Evolutionary conservation across 2,329 filamentous ascomycete genomes (phyloP).

Genomic region (Colletotrichum noveboracense): DNA sequence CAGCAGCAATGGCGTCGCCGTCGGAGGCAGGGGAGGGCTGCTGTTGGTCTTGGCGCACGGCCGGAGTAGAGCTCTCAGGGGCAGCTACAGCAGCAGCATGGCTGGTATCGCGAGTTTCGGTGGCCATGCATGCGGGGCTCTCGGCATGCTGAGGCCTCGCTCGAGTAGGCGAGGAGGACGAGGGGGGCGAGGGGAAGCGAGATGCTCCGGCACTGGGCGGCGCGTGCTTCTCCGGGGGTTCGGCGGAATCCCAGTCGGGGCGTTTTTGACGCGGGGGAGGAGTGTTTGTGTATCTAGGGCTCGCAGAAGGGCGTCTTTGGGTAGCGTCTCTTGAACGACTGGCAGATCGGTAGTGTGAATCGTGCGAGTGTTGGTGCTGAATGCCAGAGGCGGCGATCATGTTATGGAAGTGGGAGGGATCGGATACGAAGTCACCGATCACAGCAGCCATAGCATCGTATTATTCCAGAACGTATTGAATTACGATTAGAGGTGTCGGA

Average conservation of each 20-base stretch:
- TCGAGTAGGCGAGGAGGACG: slow-evolving; percentile 54
- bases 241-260: slow-evolving; percentile 11
- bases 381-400: slow-evolving; percentile 64
- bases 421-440: slow-evolving; percentile 75
- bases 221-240: slow-evolving; percentile 21
- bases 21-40: slow-evolving; percentile 42
- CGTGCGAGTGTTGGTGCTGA: slow-evolving; percentile 51
- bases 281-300: slow-evolving; percentile 28
- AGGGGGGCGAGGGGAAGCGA: slow-evolving; percentile 59
- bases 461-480: slow-evolving; percentile 21
- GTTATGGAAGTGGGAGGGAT: slow-evolving; percentile 73
- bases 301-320: slow-evolving; percentile 33
- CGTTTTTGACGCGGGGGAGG: slow-evolving; percentile 16
- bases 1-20: slow-evolving; percentile 27
- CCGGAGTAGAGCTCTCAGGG: slow-evolving; percentile 18
- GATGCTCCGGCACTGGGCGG: slow-evolving; percentile 46
- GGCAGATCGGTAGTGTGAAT: slow-evolving; percentile 45
- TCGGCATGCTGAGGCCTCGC: slow-evolving; percentile 45
- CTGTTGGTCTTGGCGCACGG: slow-evolving; percentile 29
- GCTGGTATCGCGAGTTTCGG: slow-evolving; percentile 30
- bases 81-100: slow-evolving; percentile 2
- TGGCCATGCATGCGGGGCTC: slow-evolving; percentile 53
- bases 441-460: slow-evolving; percentile 65
- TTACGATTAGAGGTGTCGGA: slow-evolving; percentile 21
- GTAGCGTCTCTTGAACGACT: slow-evolving; percentile 34